These are phyloP conservation scores for Rhipidocladum racemiflorum DNA, from an alignment of 176 grass and related monocot species.

Conservation along the genomic window DNA sequence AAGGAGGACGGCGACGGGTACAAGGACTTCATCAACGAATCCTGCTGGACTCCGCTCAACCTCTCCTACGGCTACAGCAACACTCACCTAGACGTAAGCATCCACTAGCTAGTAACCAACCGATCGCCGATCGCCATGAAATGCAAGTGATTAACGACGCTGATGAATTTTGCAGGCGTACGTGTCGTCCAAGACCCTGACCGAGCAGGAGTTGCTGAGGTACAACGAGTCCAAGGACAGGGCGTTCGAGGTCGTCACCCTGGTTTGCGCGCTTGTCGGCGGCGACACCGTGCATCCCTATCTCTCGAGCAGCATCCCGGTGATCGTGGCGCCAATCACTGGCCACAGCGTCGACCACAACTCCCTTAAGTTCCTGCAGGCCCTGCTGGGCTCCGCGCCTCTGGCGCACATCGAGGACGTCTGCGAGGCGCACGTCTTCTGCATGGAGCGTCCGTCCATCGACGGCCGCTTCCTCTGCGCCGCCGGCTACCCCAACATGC, in stretches of 20 bases:
- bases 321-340: conserved; percentile 47
- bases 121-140: neutral
- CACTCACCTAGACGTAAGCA: conserved; percentile 35
- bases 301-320: neutral
- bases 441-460: conserved; percentile 51
- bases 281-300: conserved; percentile 49
- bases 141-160: too few relatives aligned
- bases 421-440: conserved; percentile 65
- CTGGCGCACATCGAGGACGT: conserved; percentile 61
- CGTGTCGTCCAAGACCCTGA: conserved; percentile 47
- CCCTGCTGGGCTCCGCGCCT: conserved; percentile 53
- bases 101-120: neutral
- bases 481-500: conserved; percentile 37
- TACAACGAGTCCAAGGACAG: conserved; percentile 31
- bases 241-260: conserved; percentile 41
- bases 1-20: conserved; percentile 38
- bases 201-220: conserved; percentile 52
- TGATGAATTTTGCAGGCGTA: conserved; percentile 31
- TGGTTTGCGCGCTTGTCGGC: conserved; percentile 42
- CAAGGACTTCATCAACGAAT: conserved; percentile 43
- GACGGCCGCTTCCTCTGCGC: conserved; percentile 62
- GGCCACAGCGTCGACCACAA: conserved; percentile 7
- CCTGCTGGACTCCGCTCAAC: conserved; percentile 54
- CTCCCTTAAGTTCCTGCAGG: conserved; percentile 45
- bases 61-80: conserved; percentile 38